A percentile compares a stretch with the other conserved stretches of the same genome.
These are phyloP conservation scores for Calophaca sinica DNA, from an alignment of 306 rosid species.

Conservation along the genomic window DNA sequence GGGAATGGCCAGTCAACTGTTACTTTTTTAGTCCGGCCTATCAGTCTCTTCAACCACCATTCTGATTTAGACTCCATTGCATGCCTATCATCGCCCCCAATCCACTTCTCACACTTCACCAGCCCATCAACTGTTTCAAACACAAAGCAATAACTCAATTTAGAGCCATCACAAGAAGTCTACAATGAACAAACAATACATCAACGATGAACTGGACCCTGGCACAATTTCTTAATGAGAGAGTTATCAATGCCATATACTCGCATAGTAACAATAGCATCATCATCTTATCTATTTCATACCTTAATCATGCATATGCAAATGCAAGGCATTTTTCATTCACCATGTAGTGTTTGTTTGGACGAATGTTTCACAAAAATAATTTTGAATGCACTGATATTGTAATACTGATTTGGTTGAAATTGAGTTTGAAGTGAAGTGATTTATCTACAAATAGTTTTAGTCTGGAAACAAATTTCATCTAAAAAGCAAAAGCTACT, in stretches of 20 bases:
- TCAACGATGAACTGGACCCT: neutral
- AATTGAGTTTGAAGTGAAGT: neutral
- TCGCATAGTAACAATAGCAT: neutral
- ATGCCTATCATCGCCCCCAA: constrained; percentile 62
- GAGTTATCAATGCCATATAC: neutral
- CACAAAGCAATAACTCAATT: constrained; percentile 51
- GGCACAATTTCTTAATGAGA: neutral
- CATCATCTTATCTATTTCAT: neutral
- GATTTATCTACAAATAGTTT: neutral
- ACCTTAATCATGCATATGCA: constrained; percentile 28
- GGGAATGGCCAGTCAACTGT: constrained; percentile 91
- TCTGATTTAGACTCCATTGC: constrained; percentile 70
- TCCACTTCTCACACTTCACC: constrained; percentile 98
- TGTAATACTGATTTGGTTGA: neutral
- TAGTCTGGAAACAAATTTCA: neutral
- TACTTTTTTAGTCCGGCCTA: constrained; percentile 81
- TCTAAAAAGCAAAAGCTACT: neutral
- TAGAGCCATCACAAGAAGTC: constrained; percentile 14
- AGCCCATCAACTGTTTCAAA: constrained; percentile 82
- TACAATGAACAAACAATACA: constrained; percentile 19
- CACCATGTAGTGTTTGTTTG: neutral
- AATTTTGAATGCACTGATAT: neutral
- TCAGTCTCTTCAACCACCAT: constrained; percentile 88
- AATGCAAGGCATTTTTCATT: neutral
- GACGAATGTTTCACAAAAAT: neutral